These are phyloP conservation scores for Salix koriyanagi DNA, from an alignment of 345 rosid species.

Conservation along the genomic window DNA sequence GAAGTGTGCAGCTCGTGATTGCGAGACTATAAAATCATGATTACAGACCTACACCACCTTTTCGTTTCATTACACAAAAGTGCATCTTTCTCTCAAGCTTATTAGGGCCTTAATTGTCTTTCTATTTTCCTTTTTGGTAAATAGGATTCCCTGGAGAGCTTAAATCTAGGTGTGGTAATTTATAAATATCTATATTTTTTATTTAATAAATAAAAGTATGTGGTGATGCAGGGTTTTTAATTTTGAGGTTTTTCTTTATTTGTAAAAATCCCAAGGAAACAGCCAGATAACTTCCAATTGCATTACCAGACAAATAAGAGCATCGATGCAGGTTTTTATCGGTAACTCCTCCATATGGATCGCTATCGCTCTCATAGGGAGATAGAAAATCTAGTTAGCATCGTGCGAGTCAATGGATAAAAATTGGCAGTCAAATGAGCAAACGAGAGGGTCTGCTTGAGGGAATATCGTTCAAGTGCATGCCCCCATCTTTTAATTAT, in stretches of 20 bases:
- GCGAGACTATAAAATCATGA: background rate
- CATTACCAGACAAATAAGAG: background rate
- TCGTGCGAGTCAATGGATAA: slow-evolving; percentile 5
- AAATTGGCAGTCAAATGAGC: slow-evolving; percentile 22
- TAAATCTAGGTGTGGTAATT: too few relatives aligned
- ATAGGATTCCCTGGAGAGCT: background rate
- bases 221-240: too few relatives aligned
- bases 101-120: too few relatives aligned
- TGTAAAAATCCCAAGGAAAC: too few relatives aligned
- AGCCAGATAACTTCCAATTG: background rate
- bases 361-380: background rate
- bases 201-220: too few relatives aligned
- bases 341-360: background rate
- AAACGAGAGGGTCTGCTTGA: background rate
- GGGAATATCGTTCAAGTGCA: background rate
- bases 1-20: background rate
- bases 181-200: too few relatives aligned
- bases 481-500: slow-evolving; percentile 12
- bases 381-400: background rate
- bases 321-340: background rate
- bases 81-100: background rate
- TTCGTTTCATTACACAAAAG: background rate
- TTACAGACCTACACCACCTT: background rate
- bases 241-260: too few relatives aligned
- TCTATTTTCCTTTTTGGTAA: background rate